A percentile compares a stretch with the other conserved stretches of the same genome.
These are phyloP conservation scores for Phytophthora europaea DNA, from an alignment of 352 stramenopile genomes.

Conservation along the genomic window DNA sequence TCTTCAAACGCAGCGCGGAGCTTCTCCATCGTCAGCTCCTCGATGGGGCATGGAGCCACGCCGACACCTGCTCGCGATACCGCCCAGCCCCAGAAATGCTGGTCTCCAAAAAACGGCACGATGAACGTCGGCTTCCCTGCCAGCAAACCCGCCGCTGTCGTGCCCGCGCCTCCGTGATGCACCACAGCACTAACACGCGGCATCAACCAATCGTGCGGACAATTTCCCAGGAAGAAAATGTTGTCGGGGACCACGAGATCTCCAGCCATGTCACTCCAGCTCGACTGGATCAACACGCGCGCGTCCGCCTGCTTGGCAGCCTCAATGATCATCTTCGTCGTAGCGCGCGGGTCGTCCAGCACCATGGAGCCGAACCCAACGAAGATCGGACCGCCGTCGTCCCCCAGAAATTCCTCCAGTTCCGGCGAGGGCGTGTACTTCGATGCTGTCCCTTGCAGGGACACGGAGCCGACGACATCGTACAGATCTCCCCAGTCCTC, in stretches of 20 bases:
- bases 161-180: slow-evolving; percentile 85
- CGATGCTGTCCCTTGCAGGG: slow-evolving; percentile 44
- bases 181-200: slow-evolving; percentile 89
- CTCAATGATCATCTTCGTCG: slow-evolving; percentile 47
- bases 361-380: slow-evolving; percentile 96
- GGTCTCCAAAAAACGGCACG: slow-evolving; percentile 95
- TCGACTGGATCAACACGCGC: slow-evolving; percentile 91
- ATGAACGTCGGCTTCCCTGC: slow-evolving; percentile 94
- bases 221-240: slow-evolving; percentile 71
- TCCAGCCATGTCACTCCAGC: slow-evolving; percentile 81
- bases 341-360: slow-evolving; percentile 78
- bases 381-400: slow-evolving; percentile 85
- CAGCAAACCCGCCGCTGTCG: slow-evolving; percentile 89
- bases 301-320: slow-evolving; percentile 58
- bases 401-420: slow-evolving; percentile 43
- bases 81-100: slow-evolving; percentile 94
- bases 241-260: slow-evolving; percentile 51
- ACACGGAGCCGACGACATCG: slow-evolving; percentile 56
- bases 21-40: slow-evolving; percentile 77
- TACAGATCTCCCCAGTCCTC: slow-evolving; percentile 66
- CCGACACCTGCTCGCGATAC: slow-evolving; percentile 84
- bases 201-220: slow-evolving; percentile 93
- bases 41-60: slow-evolving; percentile 83
- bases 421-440: slow-evolving; percentile 34
- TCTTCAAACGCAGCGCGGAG: slow-evolving; percentile 74